Base-by-base conservation (phyloP, 2,329 filamentous ascomycete species). In the Pseudogymnoascus sp. region DNA sequence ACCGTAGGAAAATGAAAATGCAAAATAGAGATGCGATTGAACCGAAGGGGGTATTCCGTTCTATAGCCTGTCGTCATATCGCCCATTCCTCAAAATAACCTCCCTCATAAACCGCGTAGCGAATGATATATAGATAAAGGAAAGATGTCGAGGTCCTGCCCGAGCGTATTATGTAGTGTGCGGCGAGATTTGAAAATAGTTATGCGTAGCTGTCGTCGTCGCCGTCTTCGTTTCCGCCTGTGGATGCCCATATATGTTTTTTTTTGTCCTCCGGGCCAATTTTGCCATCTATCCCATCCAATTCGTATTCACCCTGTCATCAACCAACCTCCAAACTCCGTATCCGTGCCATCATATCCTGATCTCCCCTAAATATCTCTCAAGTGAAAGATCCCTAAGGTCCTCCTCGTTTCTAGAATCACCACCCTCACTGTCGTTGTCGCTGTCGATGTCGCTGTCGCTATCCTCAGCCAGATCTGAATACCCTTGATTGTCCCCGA, bases 401-500 rank as follows among this genome's bases (percentile, higher is more conserved):
- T 57, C 51, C 29, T 57, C 51, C 51, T 57, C 51, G 14, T 57
- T 34, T 21, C 29, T 34, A 34, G 16, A 57, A 57, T 57, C 26
- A 5, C 29, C 51, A 21, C 29, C 14, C 51, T 21, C 51, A 57
- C 51, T 57, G 5, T 21, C 51, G 3, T 57, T 14, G 51, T 57
- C 51, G 29, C 51, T 57, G 26, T 57, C n/a, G 47, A 5, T 36
- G 29, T 21, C 51, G 10, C 16, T 36, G 29, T 57, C 51, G 51
- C 29, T 57, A 21, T 36, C 51, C 29, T 57, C 51, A 12, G 51
- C 51, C 16, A 57, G n/a, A 57, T 57, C 51, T 57, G 51, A 57
- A 57, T 34, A 34, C 11, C 11, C 51, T 21, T 57, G 29, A 21
- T n/a, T 71, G 71, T 72, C 71, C 65, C 71, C 71, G 68, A 68